Percentiles rank a stretch among this genome's conserved stretches.
phyloP scores from a whole-genome alignment of 2,329 filamentous ascomycete species.

The Herpotrichia juniperi region DNA sequence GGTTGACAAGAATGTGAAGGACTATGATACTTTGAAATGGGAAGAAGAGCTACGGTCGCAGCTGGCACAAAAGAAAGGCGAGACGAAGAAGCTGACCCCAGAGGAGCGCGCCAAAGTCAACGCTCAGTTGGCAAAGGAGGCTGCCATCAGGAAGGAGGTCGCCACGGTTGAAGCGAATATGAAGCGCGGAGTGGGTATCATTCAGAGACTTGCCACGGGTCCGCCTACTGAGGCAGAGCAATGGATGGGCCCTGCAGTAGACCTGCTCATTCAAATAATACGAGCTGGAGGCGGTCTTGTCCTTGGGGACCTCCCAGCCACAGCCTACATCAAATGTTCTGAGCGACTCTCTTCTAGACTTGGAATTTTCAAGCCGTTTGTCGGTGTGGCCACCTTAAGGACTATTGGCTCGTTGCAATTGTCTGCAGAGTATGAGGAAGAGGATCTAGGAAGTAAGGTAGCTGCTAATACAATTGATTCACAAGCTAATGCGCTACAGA shows the following conservation, averaged over 20 bases:
- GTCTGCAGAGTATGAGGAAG: conserved; percentile 73
- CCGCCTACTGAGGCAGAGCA: conserved; percentile 86
- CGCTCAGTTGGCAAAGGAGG: conserved; percentile 86
- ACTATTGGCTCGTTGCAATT: conserved; percentile 76
- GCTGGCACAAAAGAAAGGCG: conserved; percentile 90
- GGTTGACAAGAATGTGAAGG: conserved; percentile 88
- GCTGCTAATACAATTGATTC: not conserved
- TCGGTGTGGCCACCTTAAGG: conserved; percentile 85
- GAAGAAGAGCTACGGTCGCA: conserved; percentile 89
- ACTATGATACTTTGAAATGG: conserved; percentile 97
- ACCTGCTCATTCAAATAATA: conserved; percentile 74
- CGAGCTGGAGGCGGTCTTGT: conserved; percentile 81
- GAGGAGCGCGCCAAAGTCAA: conserved; percentile 92
- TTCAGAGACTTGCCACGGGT: conserved; percentile 79
- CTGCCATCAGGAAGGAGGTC: conserved; percentile 76
- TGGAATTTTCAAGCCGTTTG: conserved; percentile 77
- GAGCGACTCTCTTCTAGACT: conserved; percentile 76
- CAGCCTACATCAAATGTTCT: conserved; percentile 80
- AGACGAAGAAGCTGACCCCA: conserved; percentile 85
- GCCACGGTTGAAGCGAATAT: conserved; percentile 72
- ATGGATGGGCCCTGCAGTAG: conserved; percentile 86
- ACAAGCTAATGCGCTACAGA: conserved; percentile 39
- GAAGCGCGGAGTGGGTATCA: conserved; percentile 82
- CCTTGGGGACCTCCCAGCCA: conserved; percentile 77
- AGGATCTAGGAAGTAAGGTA: conserved; percentile 72